phyloP scores from a whole-genome alignment of 2,329 filamentous ascomycete species.

The Cercospora brassicicola region DNA sequence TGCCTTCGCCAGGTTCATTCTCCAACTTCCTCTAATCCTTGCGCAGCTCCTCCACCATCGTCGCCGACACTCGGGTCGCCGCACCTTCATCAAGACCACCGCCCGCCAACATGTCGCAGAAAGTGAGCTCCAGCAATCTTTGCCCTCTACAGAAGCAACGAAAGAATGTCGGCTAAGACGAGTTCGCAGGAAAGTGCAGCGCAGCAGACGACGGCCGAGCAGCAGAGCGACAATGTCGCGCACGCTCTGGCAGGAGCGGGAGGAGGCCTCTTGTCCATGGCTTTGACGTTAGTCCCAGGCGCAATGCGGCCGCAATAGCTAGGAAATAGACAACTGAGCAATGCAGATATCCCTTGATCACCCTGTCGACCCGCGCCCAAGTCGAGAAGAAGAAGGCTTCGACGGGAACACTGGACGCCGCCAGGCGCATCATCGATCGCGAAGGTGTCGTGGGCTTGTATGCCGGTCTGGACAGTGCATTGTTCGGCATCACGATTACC shows the following conservation, averaged over 20 bases:
- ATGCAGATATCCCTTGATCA: constrained; percentile 86
- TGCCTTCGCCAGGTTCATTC: constrained; percentile 4
- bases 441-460: constrained; percentile 90
- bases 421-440: constrained; percentile 82
- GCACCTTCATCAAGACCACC: not conserved
- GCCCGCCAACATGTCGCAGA: constrained; percentile 17
- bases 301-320: not conserved
- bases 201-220: constrained; percentile 61
- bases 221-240: constrained; percentile 94
- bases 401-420: constrained; percentile 77
- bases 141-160: not conserved
- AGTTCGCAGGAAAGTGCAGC: constrained; percentile 15
- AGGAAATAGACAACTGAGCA: constrained; percentile 47
- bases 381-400: constrained; percentile 94
- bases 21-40: constrained; percentile 5
- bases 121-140: constrained; percentile 14
- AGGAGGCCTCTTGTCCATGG: constrained; percentile 92
- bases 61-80: constrained; percentile 7
- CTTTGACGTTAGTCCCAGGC: constrained; percentile 68
- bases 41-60: constrained; percentile 11
- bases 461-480: constrained; percentile 85
- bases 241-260: constrained; percentile 91
- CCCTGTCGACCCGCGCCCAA: constrained; percentile 93
- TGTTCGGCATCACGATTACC: constrained; percentile 97
- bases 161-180: constrained; percentile 14